Evolutionary conservation across 106 monocot species (phyloP), one percentile per base, ranked within the genome.

Genomic region (Acorus calamus): DNA sequence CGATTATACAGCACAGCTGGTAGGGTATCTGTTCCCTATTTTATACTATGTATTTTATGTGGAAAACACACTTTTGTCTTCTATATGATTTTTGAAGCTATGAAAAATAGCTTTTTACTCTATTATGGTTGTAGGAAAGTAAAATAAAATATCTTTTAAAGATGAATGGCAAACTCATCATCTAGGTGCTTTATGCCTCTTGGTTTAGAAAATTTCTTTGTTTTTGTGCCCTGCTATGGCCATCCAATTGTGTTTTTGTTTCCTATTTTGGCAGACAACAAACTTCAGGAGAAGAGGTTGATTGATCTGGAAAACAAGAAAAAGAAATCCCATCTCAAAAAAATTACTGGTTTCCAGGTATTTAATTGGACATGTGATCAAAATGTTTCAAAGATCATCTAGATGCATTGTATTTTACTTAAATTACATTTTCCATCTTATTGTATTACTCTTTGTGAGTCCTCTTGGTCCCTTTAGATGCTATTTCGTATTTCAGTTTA

Each of bases 311-410:
- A 81, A 69, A 81, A 77, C 72, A 89, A 81, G 83, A 89, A 82
- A 69, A 94, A 79, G 76, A 89, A 77, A 68, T 89, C 93, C n/a
- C 71, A 57, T 61, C 80, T 72, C 55, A 89, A 77, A 66, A 94
- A 89, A 72, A 89, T 94, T 53, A 94, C 93, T 60, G 93, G 89
- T 63, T 94, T 94, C 61, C 86, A 94, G 93, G 93, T 94, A 82
- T 2, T 50, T 44, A 28, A 28, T 28, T 28, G 28, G 28, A 28
- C 28, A 28, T 28, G 28, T 28, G 28, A 28, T 28, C 28, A 28
- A 28, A 28, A 28, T 28, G 28, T 28, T 28, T 28, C 28, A 28
- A 28, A 28, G 28, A 28, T 28, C 28, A 28, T 28, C 28, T 28
- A 28, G 28, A 28, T 28, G 28, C 28, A 28, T 28, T 28, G 28